Conservation (phyloP, 345 rosid species). For the Diplotaxis tenuifolia region DNA sequence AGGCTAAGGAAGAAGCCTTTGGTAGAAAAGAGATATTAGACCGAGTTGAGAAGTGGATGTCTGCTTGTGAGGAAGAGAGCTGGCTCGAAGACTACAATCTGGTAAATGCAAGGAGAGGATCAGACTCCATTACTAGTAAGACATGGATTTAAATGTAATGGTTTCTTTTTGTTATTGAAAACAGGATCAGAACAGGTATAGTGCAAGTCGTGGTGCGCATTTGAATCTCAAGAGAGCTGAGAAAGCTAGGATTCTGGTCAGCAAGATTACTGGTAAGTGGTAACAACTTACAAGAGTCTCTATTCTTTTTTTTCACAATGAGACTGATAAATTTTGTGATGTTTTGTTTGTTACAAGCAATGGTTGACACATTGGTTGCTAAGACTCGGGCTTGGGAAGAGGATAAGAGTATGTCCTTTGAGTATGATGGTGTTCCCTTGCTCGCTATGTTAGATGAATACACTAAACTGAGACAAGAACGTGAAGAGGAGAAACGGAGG, state of each 20-base stretch:
- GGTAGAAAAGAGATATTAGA: constrained; percentile 95
- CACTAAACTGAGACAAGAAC: constrained; percentile 85
- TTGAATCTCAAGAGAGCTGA: constrained; percentile 98
- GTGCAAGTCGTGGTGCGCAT: constrained; percentile 94
- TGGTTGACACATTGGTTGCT: constrained; percentile 82
- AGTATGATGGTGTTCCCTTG: constrained; percentile 89
- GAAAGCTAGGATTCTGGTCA: constrained; percentile 82
- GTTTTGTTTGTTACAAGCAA: constrained; percentile 42
- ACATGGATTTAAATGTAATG: background rate
- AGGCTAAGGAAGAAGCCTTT: constrained; percentile 82
- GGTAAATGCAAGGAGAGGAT: constrained; percentile 41
- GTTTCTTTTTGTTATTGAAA: constrained; percentile 25
- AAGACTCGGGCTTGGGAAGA: constrained; percentile 93
- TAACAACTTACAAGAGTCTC: background rate
- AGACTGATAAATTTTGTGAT: constrained; percentile 8
- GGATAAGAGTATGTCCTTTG: constrained; percentile 55
- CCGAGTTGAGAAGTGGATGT: constrained; percentile 98
- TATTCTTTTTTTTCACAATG: background rate
- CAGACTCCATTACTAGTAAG: background rate
- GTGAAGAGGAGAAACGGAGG: constrained; percentile 92
- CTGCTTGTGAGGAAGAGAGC: constrained; percentile 98
- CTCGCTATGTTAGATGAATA: constrained; percentile 97
- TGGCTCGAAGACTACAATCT: constrained; percentile 97
- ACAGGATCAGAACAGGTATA: constrained; percentile 97
- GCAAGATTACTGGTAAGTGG: constrained; percentile 96